phyloP scores from a whole-genome alignment of 129 eudicot genomes.

The Dittrichia graveolens region DNA sequence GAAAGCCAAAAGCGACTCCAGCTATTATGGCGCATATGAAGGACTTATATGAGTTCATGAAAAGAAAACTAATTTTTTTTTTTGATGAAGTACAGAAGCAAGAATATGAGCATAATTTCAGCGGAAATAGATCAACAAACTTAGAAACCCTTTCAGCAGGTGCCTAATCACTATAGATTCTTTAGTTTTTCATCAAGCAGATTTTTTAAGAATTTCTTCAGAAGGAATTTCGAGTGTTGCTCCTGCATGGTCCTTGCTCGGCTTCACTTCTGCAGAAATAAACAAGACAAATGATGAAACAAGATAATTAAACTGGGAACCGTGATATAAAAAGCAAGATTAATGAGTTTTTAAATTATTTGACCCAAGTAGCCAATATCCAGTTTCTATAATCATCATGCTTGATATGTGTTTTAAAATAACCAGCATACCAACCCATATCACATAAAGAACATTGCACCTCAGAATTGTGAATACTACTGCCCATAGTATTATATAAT shows the following conservation, averaged over 20 bases:
- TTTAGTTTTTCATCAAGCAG: conserved; percentile 36
- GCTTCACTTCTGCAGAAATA: conserved; percentile 69
- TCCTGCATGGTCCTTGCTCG: conserved; percentile 74
- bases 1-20: conserved; percentile 11
- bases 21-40: neutral
- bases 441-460: conserved; percentile 21
- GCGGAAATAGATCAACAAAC: conserved; percentile 6
- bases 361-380: neutral
- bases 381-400: neutral
- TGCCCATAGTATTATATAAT: neutral
- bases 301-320: neutral
- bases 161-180: conserved; percentile 14
- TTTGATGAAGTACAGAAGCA: conserved; percentile 26
- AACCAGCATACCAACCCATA: conserved; percentile 2
- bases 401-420: neutral
- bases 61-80: no score
- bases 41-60: conserved; percentile 12
- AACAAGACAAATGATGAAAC: neutral
- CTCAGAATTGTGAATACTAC: neutral
- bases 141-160: neutral
- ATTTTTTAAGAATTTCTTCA: conserved; percentile 69
- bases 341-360: neutral
- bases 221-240: conserved; percentile 88
- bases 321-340: neutral
- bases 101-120: conserved; percentile 4